Base-by-base conservation (phyloP, 2,329 filamentous ascomycete genomes). In the Alternaria sp. region DNA sequence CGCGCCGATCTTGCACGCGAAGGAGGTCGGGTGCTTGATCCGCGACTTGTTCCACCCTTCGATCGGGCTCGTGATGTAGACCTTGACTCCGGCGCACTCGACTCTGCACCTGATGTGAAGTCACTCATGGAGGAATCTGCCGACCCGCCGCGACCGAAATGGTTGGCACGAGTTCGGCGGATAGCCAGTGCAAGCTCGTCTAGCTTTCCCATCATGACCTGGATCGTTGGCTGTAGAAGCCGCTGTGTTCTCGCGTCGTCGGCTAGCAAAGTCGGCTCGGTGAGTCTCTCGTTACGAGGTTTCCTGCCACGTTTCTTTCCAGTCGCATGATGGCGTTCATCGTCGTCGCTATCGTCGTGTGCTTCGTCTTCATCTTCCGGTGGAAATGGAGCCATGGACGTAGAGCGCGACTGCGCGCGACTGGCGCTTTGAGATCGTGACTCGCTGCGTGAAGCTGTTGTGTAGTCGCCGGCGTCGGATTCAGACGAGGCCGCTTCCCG, bases 111-210 rank as follows among this genome's bases (percentile, higher is more conserved):
- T 36, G 73, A 71, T 0, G 65, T 65, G 24, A 65, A 68, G 4
- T 75, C 75, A 49, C 72, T 76, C 39, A 64, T 68, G 9, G 73
- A 69, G 4, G 67, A 77, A 20, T 78, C 75, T 14, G 75, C 72
- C 42, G 62, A 54, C 0, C 47, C 54, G 24, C 63, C 61, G 36
- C 58, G 61, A 3, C 67, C 68, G 43, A 69, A 66, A 52, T 85
- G 86, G 3, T 87, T 84, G 43, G 86, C 80, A 38, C 89, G 86
- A 1, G 87, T 84, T 59, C 89, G 87, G 72, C 94, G 92, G 14
- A 98, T 82, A 4, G 89, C 86, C 30, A 84, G 81, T 6, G 97
- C 84, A 0, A 94, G 83, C 5, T 82, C 77, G 68, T 97, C 92
- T 1, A 97, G 74, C 36, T 88, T 86, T 1, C 83, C 79, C 8